Base-by-base conservation (phyloP, 2,329 filamentous ascomycete species). In the Cladosporium austrohemisphaericum region DNA sequence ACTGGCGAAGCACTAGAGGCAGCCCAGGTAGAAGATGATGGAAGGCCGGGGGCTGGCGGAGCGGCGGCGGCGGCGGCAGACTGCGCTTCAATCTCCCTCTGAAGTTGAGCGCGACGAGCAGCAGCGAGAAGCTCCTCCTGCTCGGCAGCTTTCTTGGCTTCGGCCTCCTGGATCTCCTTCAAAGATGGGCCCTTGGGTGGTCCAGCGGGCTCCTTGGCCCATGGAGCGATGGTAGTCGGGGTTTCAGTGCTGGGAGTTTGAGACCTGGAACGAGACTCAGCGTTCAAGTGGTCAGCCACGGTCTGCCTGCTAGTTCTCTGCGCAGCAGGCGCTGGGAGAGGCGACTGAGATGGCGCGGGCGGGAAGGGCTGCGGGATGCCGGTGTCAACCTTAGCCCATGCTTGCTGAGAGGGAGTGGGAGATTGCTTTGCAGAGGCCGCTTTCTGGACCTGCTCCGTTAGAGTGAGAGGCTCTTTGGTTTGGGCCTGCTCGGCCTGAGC, bases 111-210 rank as follows among this genome's bases (percentile, higher is more conserved):
- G 58, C 86, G 88, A 58, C 91, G 86, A 52, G 85, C 79, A 33
- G 88, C 85, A 28, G 84, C 83, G 13, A 88, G 89, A 47, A 83
- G 73, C 63, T 93, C 89, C 64, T 97, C 92, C 10, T 82, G 84
- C 70, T 94, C 88, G 44, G 92, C 92, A 9, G 91, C 91, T 66
- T 93, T 94, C 63, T 86, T 88, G 28, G 92, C 92, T 68, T 98
- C 93, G 4, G 88, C 85, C 68, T 95, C 92, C 67, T 98, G 93
- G 19, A 98, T 98, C 65, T 98, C 91, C 71, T 90, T 95, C 55
- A 98, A 74, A 52, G 91, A 96, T 2, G 92, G 93, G 0, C 90
- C 91, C 68, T 88, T 94, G 32, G 88, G 82, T 4, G 76, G 71
- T 41, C 86, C 85, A 32, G 74, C 71, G 2, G 80, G 79, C 56